Conservation (phyloP, 108 stramenopile genomes). For the Cyclostephanos invisitatus region DNA sequence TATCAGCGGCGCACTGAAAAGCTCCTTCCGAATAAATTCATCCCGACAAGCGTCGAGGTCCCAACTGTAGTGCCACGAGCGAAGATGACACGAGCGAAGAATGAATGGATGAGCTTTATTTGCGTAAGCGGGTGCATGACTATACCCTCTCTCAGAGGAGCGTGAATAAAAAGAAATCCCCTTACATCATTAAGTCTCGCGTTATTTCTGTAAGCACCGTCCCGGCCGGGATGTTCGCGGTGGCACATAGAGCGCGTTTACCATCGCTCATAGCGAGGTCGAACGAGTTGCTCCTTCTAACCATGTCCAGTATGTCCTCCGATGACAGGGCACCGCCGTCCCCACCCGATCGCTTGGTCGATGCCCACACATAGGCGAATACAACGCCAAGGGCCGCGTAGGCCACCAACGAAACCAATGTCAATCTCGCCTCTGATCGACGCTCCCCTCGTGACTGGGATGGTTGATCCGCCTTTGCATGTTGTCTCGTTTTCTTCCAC, state of each 20-base stretch:
- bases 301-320: background rate
- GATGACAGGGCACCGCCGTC: background rate
- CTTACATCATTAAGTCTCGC: conserved; percentile 9
- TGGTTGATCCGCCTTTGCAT: too few relatives aligned
- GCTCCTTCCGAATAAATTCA: conserved; percentile 10
- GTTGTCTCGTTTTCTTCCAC: background rate
- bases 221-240: conserved; percentile 1
- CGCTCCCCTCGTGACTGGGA: background rate
- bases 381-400: background rate
- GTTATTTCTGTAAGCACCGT: conserved; percentile 12
- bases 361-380: background rate
- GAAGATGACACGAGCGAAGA: background rate
- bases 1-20: background rate
- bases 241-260: background rate
- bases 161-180: background rate
- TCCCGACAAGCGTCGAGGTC: conserved; percentile 15
- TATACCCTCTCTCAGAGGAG: background rate
- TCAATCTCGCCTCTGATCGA: background rate
- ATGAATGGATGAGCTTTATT: background rate
- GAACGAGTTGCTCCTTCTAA: background rate
- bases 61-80: background rate
- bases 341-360: background rate
- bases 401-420: background rate
- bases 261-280: conserved; percentile 1
- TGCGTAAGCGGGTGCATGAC: background rate